Percentiles rank a stretch among this genome's conserved stretches.
Conservation (phyloP, 192 early-diverging fungal genomes). For the Backusella macrospora region DNA sequence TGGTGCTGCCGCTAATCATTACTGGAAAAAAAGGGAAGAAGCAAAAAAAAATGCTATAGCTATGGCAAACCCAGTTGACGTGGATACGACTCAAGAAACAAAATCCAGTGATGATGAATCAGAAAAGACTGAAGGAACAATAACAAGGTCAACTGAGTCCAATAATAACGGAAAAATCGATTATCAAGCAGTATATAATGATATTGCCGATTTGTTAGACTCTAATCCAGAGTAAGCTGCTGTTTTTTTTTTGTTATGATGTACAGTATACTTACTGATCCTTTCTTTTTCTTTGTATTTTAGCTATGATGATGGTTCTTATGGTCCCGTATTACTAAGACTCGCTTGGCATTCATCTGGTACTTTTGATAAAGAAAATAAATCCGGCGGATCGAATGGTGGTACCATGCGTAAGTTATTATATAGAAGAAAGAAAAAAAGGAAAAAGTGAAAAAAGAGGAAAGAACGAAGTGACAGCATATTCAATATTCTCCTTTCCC, state of each 20-base stretch:
- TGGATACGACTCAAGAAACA: constrained; percentile 21
- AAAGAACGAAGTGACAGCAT: not conserved
- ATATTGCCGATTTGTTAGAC: constrained; percentile 74
- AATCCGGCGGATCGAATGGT: constrained; percentile 74
- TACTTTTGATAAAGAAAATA: constrained; percentile 68
- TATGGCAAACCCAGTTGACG: constrained; percentile 13
- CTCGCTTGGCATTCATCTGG: constrained; percentile 88
- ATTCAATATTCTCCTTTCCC: not conserved
- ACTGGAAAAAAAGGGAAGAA: constrained; percentile 36
- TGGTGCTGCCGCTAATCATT: constrained; percentile 50
- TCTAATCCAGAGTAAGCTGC: constrained; percentile 59
- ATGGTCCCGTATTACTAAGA: constrained; percentile 78
- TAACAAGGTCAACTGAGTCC: not conserved
- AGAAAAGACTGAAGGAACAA: not conserved
- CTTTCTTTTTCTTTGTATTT: not conserved
- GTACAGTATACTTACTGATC: too few species aligned
- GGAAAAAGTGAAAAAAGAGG: not conserved
- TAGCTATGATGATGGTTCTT: constrained; percentile 76
- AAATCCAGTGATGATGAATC: not conserved
- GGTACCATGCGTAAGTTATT: constrained; percentile 66
- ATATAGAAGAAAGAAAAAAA: not conserved
- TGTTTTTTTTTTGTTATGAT: not conserved
- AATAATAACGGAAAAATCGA: constrained; percentile 58
- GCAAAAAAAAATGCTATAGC: not conserved
- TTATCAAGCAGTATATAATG: constrained; percentile 75